Conservation (phyloP, 352 stramenopile genomes). For the Globisporangium yorkense region DNA sequence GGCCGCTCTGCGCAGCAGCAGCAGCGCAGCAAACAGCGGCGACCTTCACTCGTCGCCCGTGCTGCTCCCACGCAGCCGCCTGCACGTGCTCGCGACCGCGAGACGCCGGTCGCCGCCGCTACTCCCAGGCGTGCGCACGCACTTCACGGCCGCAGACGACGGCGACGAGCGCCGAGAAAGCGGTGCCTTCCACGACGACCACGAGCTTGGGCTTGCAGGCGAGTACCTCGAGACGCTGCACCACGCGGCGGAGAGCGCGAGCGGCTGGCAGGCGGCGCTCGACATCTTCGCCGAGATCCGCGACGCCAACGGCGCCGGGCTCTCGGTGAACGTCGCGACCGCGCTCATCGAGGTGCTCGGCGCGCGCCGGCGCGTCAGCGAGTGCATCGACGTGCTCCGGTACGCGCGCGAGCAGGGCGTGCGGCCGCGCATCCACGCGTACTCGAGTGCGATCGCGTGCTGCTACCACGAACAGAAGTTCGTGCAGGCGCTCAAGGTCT, state of each 20-base stretch:
- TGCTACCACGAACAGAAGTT: conserved; percentile 75
- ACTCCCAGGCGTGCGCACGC: neutral
- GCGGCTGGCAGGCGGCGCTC: conserved; percentile 32
- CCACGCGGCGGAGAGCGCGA: conserved; percentile 2
- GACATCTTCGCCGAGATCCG: conserved; percentile 54
- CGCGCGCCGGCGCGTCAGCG: conserved; percentile 26
- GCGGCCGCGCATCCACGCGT: conserved; percentile 76
- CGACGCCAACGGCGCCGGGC: conserved; percentile 18
- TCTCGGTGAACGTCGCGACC: conserved; percentile 43
- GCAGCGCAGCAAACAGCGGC: neutral
- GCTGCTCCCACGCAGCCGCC: conserved; percentile 1
- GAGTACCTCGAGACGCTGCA: conserved; percentile 15
- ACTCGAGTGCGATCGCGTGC: conserved; percentile 72
- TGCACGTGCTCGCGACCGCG: conserved; percentile 12
- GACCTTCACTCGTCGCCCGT: neutral
- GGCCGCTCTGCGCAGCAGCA: neutral
- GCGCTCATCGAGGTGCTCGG: conserved; percentile 62
- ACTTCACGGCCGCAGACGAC: conserved; percentile 12
- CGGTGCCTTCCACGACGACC: neutral
- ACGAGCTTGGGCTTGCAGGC: neutral
- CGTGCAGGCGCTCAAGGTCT: conserved; percentile 68
- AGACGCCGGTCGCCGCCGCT: neutral
- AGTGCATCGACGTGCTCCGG: conserved; percentile 61
- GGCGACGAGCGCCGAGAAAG: conserved; percentile 1
- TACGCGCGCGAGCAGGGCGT: conserved; percentile 61